A percentile compares a stretch with the other conserved stretches of the same genome.
phyloP scores from a whole-genome alignment of 352 stramenopile genomes.

The Thraustotheca clavata region DNA sequence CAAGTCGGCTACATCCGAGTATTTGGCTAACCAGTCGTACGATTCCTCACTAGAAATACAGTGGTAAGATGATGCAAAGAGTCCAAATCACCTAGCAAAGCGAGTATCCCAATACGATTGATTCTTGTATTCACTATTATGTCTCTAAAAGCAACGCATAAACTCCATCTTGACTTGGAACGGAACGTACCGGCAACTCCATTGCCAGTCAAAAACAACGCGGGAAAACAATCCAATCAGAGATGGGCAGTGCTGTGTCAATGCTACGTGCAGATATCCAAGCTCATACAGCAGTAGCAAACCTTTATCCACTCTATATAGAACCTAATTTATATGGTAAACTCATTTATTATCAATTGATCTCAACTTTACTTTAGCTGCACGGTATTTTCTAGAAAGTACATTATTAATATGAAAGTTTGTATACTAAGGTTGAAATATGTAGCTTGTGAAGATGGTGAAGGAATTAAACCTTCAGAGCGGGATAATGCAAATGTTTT shows the following conservation, averaged over 20 bases:
- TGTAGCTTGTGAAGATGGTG: constrained; percentile 34
- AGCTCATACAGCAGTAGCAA: constrained; percentile 45
- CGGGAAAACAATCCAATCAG: not conserved
- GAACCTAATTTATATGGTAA: constrained; percentile 47
- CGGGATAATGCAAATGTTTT: constrained; percentile 27
- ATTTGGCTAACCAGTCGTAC: constrained; percentile 70
- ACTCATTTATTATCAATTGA: not conserved
- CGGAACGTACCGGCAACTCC: constrained; percentile 2
- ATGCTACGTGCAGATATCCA: constrained; percentile 59
- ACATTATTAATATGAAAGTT: not conserved
- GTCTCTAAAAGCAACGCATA: constrained; percentile 17
- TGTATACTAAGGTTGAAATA: not conserved
- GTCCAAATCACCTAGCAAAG: constrained; percentile 34
- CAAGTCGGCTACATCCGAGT: constrained; percentile 36
- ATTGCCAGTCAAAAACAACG: not conserved
- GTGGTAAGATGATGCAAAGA: not conserved
- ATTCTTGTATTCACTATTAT: constrained; percentile 55
- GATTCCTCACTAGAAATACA: constrained; percentile 37
- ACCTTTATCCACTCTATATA: constrained; percentile 47
- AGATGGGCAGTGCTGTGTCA: constrained; percentile 60
- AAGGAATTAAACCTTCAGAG: constrained; percentile 40
- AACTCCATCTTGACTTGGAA: not conserved
- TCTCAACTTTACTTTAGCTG: not conserved
- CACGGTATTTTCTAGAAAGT: constrained; percentile 16
- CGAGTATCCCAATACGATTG: constrained; percentile 66